Evolutionary conservation across 2,329 filamentous ascomycete genomes (phyloP), one percentile per base, ranked within the genome.

Genomic region (Botrytis tulipae): DNA sequence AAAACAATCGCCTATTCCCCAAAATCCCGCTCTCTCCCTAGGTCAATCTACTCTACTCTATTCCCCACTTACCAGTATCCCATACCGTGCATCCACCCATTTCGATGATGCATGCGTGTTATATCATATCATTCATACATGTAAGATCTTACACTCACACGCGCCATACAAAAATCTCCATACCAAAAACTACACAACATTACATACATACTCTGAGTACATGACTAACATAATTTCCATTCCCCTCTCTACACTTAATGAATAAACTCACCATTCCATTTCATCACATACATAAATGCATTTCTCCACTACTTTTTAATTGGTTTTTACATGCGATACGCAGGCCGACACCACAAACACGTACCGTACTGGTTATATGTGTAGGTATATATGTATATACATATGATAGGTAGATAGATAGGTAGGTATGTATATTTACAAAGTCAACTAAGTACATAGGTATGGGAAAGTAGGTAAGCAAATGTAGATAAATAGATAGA

Each of bases 211-310:
- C 12, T 14, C n/a, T 29, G 42, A 44, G 16, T 16, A 5, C 54
- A 18, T 7, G 14, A 5, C 14, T 7, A 59, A 59, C 4, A 20
- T 3, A 20, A 57, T 57, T 57, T 6, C 3, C 54, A 57, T 4
- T 1, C 6, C 1, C 3, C 54, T 32, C 4, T 9, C 0, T 18
- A 9, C 20, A 22, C 4, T 9, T 16, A 8, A 7, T 4, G n/a
- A 14, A 16, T 0, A n/a, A 54, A 20, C 4, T 16, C 54, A 32
- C 14, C 54, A 57, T 18, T 32, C n/a, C 0, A 29, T 57, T 32
- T n/a, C 16, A 0, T n/a, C 0, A 51, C 12, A 51, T 25, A 51
- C 14, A 7, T 1, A 51, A 51, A 14, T 2, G 25, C 4, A n/a
- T n/a, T n/a, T 51, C 48, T n/a, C 12, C 25, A 54, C 25, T n/a